Base-by-base conservation (phyloP, 2,329 filamentous ascomycete species). In the Shiraia sp. region DNA sequence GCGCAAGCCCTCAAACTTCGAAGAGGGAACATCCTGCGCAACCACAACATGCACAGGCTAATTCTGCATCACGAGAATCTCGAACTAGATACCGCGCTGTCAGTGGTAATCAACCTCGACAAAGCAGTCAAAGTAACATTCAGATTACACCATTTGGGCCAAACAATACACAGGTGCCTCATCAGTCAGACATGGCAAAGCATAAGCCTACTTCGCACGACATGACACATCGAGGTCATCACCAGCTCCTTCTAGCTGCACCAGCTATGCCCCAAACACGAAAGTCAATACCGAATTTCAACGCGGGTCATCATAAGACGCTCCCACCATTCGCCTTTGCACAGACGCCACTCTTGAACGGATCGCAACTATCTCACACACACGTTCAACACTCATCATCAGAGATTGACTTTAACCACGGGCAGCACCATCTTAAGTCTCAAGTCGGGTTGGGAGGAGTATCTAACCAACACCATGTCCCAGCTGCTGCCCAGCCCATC, bases 51-150 rank as follows among this genome's bases (percentile, higher is more conserved):
- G 17, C 39, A 8, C 33, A 41, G 1, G 25, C 23, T 2, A 13
- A 29, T 7, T 25, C 23, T 17, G 38, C 42, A 23, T 17, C 31
- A 27, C 41, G 42, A 26, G 37, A 41, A 17, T 35, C 44, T 12
- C 51, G 40, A 2, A 52, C 53, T 17, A 51, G 53, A 43, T 56
- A 57, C 30, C 48, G 47, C 1, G 35, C 42, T 8, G 35, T 34
- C 10, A 50, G 40, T 36, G 46, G 46, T 16, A 28, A 29, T 10
- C 40, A 31, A n/a, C 19, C 24, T 9, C 28, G 34, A 15, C 28
- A 40, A 13, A 31, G 22, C 12, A 30, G 34, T 15, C 33, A 25
- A 3, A 3, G 24, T 16, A 26, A 23, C 24, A 5, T 19, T 17
- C 29, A 26, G 10, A 19, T 8, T 7, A 17, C 22, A 6, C 26